These are phyloP conservation scores for Calocera viscosa DNA, from an alignment of 768 basidiomycete genomes.

Conservation along the genomic window DNA sequence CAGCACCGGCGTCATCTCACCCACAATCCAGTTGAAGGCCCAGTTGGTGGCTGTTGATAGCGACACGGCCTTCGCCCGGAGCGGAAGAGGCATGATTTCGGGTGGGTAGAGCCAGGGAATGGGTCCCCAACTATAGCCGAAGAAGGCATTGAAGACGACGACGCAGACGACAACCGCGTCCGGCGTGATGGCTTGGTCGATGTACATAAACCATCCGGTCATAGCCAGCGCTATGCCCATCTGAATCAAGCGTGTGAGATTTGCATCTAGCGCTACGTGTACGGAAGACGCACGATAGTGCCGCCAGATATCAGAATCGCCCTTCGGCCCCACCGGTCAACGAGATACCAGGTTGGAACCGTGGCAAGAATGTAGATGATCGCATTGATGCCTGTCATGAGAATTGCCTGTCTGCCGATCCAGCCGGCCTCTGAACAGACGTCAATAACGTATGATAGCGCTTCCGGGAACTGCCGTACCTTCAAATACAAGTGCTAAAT, in stretches of 20 bases:
- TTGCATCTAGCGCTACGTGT: neutral
- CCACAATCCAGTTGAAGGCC: constrained; percentile 84
- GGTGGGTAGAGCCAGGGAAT: constrained; percentile 80
- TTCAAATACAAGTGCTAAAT: constrained; percentile 80
- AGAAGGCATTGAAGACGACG: constrained; percentile 85
- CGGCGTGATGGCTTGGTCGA: constrained; percentile 75
- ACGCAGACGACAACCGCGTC: constrained; percentile 80
- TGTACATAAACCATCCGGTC: constrained; percentile 88
- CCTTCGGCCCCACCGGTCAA: constrained; percentile 82
- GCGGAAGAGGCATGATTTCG: constrained; percentile 85
- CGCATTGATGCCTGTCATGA: constrained; percentile 93
- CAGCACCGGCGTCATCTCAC: constrained; percentile 72
- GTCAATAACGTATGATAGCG: constrained; percentile 10
- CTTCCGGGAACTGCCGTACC: constrained; percentile 33
- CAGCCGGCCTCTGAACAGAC: constrained; percentile 69
- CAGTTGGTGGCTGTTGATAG: constrained; percentile 71
- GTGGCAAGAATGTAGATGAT: constrained; percentile 69
- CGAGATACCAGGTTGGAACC: constrained; percentile 87
- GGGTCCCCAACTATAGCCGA: constrained; percentile 85
- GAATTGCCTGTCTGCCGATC: constrained; percentile 81
- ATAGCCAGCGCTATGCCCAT: constrained; percentile 71
- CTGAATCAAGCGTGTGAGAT: constrained; percentile 26
- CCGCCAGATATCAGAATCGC: constrained; percentile 80
- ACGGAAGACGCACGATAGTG: constrained; percentile 43
- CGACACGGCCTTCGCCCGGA: constrained; percentile 92